Evolutionary conservation across 2,329 filamentous ascomycete species (phyloP).

Genomic region (Fusarium papillatum): DNA sequence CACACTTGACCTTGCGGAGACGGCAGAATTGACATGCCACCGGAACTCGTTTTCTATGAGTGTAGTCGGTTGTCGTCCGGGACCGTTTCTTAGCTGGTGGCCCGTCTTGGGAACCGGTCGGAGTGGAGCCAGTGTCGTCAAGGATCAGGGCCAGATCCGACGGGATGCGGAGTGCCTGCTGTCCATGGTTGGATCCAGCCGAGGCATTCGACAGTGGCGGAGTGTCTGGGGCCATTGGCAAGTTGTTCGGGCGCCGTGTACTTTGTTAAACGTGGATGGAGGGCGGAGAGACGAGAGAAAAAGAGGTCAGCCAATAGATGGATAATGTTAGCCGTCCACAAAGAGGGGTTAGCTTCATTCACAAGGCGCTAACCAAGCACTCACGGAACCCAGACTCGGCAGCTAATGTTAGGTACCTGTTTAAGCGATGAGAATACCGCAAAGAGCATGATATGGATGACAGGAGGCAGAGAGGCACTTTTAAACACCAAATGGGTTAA

Average conservation of each 20-base stretch:
- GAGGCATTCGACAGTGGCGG: not conserved
- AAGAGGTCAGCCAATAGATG: not conserved
- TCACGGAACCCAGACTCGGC: not conserved
- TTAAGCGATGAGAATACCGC: not conserved
- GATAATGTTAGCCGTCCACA: not conserved
- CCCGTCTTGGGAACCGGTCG: not conserved
- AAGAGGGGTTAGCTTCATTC: not conserved
- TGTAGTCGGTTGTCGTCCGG: slow-evolving; percentile 11
- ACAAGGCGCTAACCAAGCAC: not conserved
- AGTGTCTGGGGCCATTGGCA: not conserved
- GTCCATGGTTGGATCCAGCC: not conserved
- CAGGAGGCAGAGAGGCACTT: not conserved
- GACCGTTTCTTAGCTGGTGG: not conserved
- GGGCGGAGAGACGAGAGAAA: not conserved
- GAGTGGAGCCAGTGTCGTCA: not conserved
- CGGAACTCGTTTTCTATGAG: slow-evolving; percentile 22
- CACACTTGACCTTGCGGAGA: slow-evolving; percentile 28
- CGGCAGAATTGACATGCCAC: slow-evolving; percentile 30
- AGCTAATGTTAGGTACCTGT: not conserved
- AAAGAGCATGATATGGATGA: not conserved
- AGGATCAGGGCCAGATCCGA: not conserved
- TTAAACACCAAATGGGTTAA: not conserved
- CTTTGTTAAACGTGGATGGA: not conserved
- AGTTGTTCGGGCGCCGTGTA: not conserved
- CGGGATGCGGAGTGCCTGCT: not conserved